Percentiles rank a stretch among this genome's conserved stretches.
Evolutionary conservation across 2,329 filamentous ascomycete genomes (phyloP).

Genomic region (Phialophora expanda): DNA sequence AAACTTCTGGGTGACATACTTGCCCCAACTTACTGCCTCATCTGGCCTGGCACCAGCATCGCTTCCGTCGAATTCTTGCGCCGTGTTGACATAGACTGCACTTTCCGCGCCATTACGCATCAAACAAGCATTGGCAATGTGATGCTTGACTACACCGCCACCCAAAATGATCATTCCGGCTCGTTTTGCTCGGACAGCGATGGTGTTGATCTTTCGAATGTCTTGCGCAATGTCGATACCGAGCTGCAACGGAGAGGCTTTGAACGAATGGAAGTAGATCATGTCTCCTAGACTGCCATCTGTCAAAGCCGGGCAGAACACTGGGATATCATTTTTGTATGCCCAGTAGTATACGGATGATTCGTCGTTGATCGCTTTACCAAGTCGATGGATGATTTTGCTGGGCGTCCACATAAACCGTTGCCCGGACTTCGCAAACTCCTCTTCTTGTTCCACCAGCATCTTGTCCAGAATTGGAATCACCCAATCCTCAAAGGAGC

Average conservation of each 20-base stretch:
- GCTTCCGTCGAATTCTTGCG: slow-evolving; percentile 95
- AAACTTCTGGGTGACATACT: slow-evolving; percentile 48
- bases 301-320: slow-evolving; percentile 95
- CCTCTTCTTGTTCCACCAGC: slow-evolving; percentile 89
- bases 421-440: slow-evolving; percentile 67
- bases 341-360: slow-evolving; percentile 96
- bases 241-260: slow-evolving; percentile 78
- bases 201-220: slow-evolving; percentile 88
- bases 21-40: slow-evolving; percentile 97
- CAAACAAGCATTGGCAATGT: slow-evolving; percentile 95
- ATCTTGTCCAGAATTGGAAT: slow-evolving; percentile 93
- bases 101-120: slow-evolving; percentile 98
- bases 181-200: slow-evolving; percentile 83
- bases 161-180: slow-evolving; percentile 96
- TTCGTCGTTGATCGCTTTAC: slow-evolving; percentile 92
- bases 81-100: slow-evolving; percentile 97
- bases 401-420: slow-evolving; percentile 90
- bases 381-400: slow-evolving; percentile 86
- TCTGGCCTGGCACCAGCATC: slow-evolving; percentile 94
- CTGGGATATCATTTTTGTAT: slow-evolving; percentile 92
- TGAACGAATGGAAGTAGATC: slow-evolving; percentile 98
- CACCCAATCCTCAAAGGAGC: slow-evolving; percentile 96
- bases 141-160: slow-evolving; percentile 95
- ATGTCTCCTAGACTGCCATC: slow-evolving; percentile 96
- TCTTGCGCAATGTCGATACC: slow-evolving; percentile 92